Evolutionary conservation across 1,139 yeast genomes (phyloP), one percentile per base, ranked within the genome.

Genomic region (Scheffersomyces quercinus): DNA sequence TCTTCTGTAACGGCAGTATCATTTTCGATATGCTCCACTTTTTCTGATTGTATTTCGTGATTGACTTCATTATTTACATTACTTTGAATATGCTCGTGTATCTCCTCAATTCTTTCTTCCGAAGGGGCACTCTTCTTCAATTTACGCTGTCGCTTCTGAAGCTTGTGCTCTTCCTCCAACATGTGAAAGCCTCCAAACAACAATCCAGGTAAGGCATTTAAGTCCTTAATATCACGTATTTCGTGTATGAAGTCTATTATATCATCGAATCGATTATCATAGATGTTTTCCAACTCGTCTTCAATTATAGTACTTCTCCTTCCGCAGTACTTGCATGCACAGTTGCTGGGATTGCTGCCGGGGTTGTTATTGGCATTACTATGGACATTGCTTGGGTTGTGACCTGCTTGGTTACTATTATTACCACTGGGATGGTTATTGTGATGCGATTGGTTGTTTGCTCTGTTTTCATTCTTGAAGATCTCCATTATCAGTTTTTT

Each of bases 301-400:
- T 88, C 95, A 52, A 89, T 80, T 28, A 90, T 81, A 47, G 75
- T 69, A 52, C 84, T 81, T 52, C 87, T 82, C 41, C 89, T 77
- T 1, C 95, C 96, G 65, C 98, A 91, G 28, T 83, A 83, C 5
- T 83, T 70, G 61, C 98, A 91, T 44, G 82, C 77, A 61, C 97
- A 90, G 34, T 39, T 48, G 29, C 42, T 45, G 39, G 43, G 37
- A 33, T 35, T 34, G 36, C 39, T 32, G 29, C 38, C 40, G 28
- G 39, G 15, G 34, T 37, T 20, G 8, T 20, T 20, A 6, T 20
- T 20, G 37, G 40, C 36, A 40, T 38, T 45, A 35, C 38, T 39
- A 35, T 36, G 46, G 42, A 39, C 40, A 44, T 42, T 51, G 47
- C 44, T 28, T 3, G 29, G 36, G 16, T 15, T 28, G 20, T 41